These are phyloP conservation scores for Lactifluus subvellereus DNA, from an alignment of 768 basidiomycete species.

Conservation along the genomic window DNA sequence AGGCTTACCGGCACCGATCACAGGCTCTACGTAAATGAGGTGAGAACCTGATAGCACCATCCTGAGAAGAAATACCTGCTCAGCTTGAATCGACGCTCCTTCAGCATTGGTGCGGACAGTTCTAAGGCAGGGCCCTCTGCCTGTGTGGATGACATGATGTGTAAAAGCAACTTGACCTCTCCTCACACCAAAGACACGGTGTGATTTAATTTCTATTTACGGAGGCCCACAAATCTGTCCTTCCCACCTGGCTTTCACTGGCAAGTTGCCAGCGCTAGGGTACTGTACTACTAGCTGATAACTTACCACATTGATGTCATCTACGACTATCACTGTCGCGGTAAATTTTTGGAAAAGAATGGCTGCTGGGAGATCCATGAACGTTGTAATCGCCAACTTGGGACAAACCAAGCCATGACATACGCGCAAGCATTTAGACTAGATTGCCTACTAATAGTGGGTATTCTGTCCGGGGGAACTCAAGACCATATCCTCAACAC, in stretches of 20 bases:
- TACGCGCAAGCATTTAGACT: background rate
- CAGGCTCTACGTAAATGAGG: conserved; percentile 54
- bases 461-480: background rate
- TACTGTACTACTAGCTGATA: too few relatives aligned
- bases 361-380: too few relatives aligned
- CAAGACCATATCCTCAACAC: conserved; percentile 1
- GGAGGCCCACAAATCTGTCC: background rate
- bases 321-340: too few relatives aligned
- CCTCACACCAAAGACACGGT: background rate
- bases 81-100: conserved; percentile 81
- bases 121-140: conserved; percentile 8
- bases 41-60: conserved; percentile 3
- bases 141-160: conserved; percentile 7
- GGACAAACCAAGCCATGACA: too few relatives aligned
- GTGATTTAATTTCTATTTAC: background rate
- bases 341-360: background rate
- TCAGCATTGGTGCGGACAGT: conserved; percentile 37
- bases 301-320: too few relatives aligned
- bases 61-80: conserved; percentile 54
- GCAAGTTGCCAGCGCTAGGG: too few relatives aligned
- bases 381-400: background rate
- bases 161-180: background rate
- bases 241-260: background rate
- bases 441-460: background rate
- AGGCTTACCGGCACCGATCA: conserved; percentile 80